phyloP scores from a whole-genome alignment of 2,329 filamentous ascomycete species.

The Botrytis pseudocinerea region DNA sequence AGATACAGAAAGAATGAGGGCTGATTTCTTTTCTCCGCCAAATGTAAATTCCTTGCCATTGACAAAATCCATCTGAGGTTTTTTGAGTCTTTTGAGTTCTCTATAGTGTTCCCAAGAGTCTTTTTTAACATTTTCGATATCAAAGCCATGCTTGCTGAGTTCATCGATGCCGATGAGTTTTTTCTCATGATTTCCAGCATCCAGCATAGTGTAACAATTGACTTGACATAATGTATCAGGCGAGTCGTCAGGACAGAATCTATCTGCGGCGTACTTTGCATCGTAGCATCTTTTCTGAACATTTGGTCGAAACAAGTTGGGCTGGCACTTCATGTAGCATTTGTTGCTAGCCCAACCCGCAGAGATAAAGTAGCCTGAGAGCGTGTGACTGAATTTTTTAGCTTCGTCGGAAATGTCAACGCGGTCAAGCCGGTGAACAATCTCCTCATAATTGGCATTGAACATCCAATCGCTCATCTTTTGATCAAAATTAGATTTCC shows the following conservation, averaged over 20 bases:
- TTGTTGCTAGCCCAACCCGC: conserved; percentile 16
- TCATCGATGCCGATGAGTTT: neutral
- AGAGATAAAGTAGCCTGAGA: conserved; percentile 5
- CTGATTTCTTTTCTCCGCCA: neutral
- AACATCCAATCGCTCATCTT: conserved; percentile 19
- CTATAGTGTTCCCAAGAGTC: conserved; percentile 4
- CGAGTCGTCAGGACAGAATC: conserved; percentile 3
- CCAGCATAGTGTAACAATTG: conserved; percentile 20
- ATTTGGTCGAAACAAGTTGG: neutral
- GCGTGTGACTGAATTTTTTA: neutral
- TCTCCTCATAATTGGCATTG: neutral
- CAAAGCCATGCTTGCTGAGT: neutral
- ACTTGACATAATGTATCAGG: conserved; percentile 18
- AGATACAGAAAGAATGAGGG: conserved; percentile 2
- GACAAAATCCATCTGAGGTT: neutral
- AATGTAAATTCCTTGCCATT: neutral
- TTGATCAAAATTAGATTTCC: neutral
- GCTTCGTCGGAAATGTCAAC: neutral
- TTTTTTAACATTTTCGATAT: neutral
- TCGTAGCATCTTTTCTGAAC: neutral
- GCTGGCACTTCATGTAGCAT: conserved; percentile 22
- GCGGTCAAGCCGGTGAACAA: neutral
- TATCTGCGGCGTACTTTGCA: neutral
- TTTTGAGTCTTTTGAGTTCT: neutral
- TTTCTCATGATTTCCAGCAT: conserved; percentile 10